Base-by-base conservation (phyloP, 139 green algal genomes). In the Nannochloris sp. region DNA sequence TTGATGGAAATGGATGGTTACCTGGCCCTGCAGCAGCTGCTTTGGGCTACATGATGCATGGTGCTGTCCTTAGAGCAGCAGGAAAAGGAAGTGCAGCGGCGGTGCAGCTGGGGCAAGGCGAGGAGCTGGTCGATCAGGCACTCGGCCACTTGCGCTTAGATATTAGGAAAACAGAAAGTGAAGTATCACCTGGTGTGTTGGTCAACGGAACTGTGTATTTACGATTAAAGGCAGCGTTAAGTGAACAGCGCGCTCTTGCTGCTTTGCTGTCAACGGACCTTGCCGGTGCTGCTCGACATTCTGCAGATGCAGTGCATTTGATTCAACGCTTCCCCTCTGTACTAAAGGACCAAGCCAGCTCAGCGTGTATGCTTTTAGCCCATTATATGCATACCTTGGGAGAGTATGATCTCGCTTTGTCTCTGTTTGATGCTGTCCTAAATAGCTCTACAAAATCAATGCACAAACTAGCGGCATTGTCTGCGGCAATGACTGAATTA, bases 401-500 rank as follows among this genome's bases (percentile, higher is more conserved):
- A 10, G 33, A 76, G 29, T 45, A 60, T 37, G 30, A 15, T 6
- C 23, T 37, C 6, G 68, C 68, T 8, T 25, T 48, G 19, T 15
- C 29, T 10, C 48, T 65, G 31, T 76, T 71, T 31, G 31, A 51
- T 5, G 13, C 30, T 3, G 61, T 69, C 10, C 46, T 64, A 14
- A n/a, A 30, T 4, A 47, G 36, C 39, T 45, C 42, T 13, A 34
- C 68, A 23, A 30, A n/a, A 19, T 27, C n/a, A 23, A 35, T 71
- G 35, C 59, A 55, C 37, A 46, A 56, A 10, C 19, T 44, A 4
- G 70, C 70, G 29, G 53, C 56, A n/a, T 29, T 56, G 32, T 39
- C 47, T 13, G 70, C 70, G 3, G 70, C 70, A 12, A 44, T 76
- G 23, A 32, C 38, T 8, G 70, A 76, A 46, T 53, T 76, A 33